Base-by-base conservation (phyloP, 1,139 yeast genomes). In the Suhomyces ambrosiae region DNA sequence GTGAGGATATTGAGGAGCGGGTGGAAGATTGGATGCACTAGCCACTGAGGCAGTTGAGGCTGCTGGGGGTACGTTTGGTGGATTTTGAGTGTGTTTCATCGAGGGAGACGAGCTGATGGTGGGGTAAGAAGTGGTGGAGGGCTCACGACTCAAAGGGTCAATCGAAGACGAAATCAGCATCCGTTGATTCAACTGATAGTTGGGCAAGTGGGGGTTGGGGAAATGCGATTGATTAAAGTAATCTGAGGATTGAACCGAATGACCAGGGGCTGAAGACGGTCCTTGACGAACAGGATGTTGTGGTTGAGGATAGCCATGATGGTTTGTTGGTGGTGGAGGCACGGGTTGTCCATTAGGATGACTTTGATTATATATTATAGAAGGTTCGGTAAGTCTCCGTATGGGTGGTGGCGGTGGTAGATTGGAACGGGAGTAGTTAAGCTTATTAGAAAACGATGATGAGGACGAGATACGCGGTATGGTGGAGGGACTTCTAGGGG, bases 341-440 rank as follows among this genome's bases (percentile, higher is more conserved):
- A 18, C 21, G 7, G 8, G 21, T 18, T 18, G 21, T 6, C 21
- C 21, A 18, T 27, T 16, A 38, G 33, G 32, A 15, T 23, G 29
- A 21, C 33, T 24, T 15, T 33, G 39, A 11, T 27, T 27, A 28
- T 32, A 48, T 33, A 17, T 35, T 9, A 44, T 44, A 18, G 48
- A 36, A 7, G 58, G 53, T 22, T 53, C 58, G 2, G 58, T 52
- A 17, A 52, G 45, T 22, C 58, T 34, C 12, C 56, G 43, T 13
- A 48, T 22, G 5, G 53, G 50, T 3, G 48, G 46, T 5, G 48
- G 39, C 14, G 41, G 42, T n/a, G 35, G 32, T 7, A 28, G 30
- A 14, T 11, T n/a, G 32, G 34, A 23, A 22, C 26, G 34, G 28
- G 31, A 35, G 30, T 34, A 34, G 21, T 23, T 22, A 27, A 29